phyloP scores from a whole-genome alignment of 352 stramenopile genomes.

The Paralagenidium karlingii region DNA sequence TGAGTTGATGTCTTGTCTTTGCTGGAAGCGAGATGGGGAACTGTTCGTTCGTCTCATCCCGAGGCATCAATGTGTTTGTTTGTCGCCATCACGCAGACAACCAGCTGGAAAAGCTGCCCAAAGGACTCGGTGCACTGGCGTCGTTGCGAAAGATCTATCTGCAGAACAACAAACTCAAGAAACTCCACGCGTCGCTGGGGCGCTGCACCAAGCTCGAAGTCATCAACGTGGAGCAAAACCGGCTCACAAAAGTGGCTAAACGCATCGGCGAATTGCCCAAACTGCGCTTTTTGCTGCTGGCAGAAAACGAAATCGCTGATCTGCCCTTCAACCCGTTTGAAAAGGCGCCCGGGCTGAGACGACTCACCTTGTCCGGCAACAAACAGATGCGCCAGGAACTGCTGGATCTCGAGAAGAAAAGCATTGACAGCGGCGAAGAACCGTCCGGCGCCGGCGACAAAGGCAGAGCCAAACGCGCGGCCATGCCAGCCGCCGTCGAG shows the following conservation, averaged over 20 bases:
- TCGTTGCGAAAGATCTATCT: conserved; percentile 73
- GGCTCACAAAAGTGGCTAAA: conserved; percentile 72
- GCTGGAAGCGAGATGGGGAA: not conserved
- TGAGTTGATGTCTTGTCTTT: not conserved
- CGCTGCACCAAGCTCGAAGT: conserved; percentile 65
- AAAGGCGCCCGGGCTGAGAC: conserved; percentile 44
- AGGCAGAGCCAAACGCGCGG: conserved; percentile 5
- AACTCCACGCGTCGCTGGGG: conserved; percentile 68
- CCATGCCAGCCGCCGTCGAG: not conserved
- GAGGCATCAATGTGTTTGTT: not conserved
- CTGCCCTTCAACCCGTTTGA: conserved; percentile 74
- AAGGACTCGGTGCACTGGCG: conserved; percentile 43
- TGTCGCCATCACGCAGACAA: too few species aligned
- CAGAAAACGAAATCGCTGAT: conserved; percentile 70
- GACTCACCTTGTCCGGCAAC: conserved; percentile 74
- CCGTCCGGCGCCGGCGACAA: conserved; percentile 7
- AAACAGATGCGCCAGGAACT: conserved; percentile 27
- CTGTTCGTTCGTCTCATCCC: too few species aligned
- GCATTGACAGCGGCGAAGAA: conserved; percentile 46
- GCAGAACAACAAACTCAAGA: conserved; percentile 70
- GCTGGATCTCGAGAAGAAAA: conserved; percentile 42
- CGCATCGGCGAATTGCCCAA: conserved; percentile 66
- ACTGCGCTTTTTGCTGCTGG: conserved; percentile 70
- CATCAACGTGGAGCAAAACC: conserved; percentile 78
- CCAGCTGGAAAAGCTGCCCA: conserved; percentile 58